These are phyloP conservation scores for Inga oerstediana DNA, from an alignment of 306 rosid species.

Conservation along the genomic window DNA sequence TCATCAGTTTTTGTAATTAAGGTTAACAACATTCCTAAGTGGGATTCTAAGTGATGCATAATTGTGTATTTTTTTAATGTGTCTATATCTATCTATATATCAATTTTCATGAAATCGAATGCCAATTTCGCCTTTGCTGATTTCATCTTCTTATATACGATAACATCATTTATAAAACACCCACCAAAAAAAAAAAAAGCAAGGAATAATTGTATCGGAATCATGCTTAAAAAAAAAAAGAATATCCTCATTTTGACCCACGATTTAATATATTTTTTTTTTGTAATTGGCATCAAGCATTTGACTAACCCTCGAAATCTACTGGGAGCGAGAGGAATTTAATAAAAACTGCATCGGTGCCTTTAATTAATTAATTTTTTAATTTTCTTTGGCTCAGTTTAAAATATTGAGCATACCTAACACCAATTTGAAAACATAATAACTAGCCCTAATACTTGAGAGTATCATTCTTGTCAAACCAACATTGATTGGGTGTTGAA, in stretches of 20 bases:
- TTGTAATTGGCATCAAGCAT: conserved; percentile 19
- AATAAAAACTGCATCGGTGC: background rate
- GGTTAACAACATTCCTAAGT: background rate
- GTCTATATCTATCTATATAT: too few relatives aligned
- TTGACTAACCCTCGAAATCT: conserved; percentile 8
- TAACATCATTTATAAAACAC: background rate
- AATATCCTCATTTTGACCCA: conserved; percentile 4
- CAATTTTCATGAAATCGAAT: background rate
- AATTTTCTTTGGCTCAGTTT: conserved; percentile 27
- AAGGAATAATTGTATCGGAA: conserved; percentile 1
- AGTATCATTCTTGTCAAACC: conserved; percentile 28
- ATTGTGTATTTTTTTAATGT: background rate
- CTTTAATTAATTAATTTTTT: conserved; percentile 12
- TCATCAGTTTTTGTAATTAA: conserved; percentile 11
- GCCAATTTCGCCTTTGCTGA: background rate
- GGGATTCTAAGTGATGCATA: background rate
- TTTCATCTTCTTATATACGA: background rate
- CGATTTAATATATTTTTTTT: background rate
- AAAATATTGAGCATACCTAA: conserved; percentile 44
- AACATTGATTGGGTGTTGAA: conserved; percentile 21
- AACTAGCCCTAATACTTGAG: conserved; percentile 24
- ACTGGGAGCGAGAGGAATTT: background rate
- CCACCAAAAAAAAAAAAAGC: too few relatives aligned
- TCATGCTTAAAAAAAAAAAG: conserved; percentile 1
- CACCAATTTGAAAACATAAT: conserved; percentile 48